phyloP scores from a whole-genome alignment of 345 rosid genomes.

The Populus nigra region DNA sequence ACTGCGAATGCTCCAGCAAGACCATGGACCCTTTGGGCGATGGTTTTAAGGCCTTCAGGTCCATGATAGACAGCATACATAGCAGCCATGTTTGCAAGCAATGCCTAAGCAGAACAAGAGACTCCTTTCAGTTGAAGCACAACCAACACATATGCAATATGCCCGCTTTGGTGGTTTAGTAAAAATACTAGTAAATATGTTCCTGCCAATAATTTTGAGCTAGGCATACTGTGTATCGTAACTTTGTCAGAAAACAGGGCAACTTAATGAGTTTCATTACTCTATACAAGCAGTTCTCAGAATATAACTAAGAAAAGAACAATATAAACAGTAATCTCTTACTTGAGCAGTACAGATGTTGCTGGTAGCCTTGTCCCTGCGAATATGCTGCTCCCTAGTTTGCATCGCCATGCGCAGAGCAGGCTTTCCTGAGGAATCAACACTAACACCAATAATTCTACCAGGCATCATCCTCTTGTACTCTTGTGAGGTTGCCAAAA shows the following conservation, averaged over 20 bases:
- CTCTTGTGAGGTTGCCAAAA: slow-evolving; percentile 96
- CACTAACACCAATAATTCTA: slow-evolving; percentile 88
- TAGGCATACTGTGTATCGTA: not conserved
- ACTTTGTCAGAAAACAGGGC: not conserved
- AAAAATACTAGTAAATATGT: slow-evolving; percentile 1
- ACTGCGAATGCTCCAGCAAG: slow-evolving; percentile 82
- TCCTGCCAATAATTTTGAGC: not conserved
- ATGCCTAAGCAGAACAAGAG: slow-evolving; percentile 53
- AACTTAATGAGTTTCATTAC: not conserved
- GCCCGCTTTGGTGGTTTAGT: not conserved
- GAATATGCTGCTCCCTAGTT: slow-evolving; percentile 97
- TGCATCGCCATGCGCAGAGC: slow-evolving; percentile 99
- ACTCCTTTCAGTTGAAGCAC: slow-evolving; percentile 16
- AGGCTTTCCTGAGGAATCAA: slow-evolving; percentile 87
- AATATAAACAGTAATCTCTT: slow-evolving; percentile 26
- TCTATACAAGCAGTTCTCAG: not conserved
- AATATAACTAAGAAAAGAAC: slow-evolving; percentile 3
- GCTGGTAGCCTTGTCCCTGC: slow-evolving; percentile 98
- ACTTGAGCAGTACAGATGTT: slow-evolving; percentile 99
- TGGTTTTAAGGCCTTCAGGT: slow-evolving; percentile 81
- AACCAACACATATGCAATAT: slow-evolving; percentile 1
- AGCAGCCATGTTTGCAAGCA: slow-evolving; percentile 98
- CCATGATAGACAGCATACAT: slow-evolving; percentile 99
- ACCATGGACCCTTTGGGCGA: slow-evolving; percentile 87
- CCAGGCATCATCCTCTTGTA: slow-evolving; percentile 99